Evolutionary conservation across 2,329 filamentous ascomycete species (phyloP), one percentile per base, ranked within the genome.

Genomic region (Diaporthe sp.): DNA sequence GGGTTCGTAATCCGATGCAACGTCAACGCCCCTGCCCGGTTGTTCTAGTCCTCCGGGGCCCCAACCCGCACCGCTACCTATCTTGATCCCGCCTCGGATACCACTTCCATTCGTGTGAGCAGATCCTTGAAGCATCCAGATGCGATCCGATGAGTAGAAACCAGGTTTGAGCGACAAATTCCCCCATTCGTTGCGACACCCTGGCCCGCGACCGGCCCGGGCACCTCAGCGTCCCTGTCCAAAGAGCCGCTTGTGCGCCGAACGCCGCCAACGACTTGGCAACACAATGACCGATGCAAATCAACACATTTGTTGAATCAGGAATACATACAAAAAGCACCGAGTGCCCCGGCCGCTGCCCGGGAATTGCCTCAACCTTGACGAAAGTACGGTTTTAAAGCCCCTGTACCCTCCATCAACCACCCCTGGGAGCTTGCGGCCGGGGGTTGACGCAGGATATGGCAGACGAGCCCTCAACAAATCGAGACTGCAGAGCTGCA

Each of bases 141-240:
- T 61, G 30, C 53, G 50, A 37, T 50, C 30, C 9, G 42, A 61
- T 35, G 17, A 53, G 27, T 35, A 44, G 39, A 53, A 44, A 8
- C 55, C 10, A 71, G n/a, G 15, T 71, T 71, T 71, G 56, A 63
- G 70, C 69, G 70, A 71, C 25, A 39, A 53, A 63, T 68, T 53
- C 47, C n/a, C 63, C 63, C 63, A 53, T 53, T 53, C 56, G 32
- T 47, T 3, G 70, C 56, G 32, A 39, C 56, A 63, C 19, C 44
- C 35, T 22, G 19, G 27, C 58, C 27, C 56, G 22, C 35, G 42
- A 47, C 55, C 69, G 69, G 42, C 39, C 53, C 51, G 68, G 17
- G 37, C 39, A 50, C 44, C 63, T 68, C 63, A 68, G 32, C 47
- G 63, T 25, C 63, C 44, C 22, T 37, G 15, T 35, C 19, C 7